A percentile compares a stretch with the other conserved stretches of the same genome.
These are phyloP conservation scores for Zhuliangozyma blackwelliae DNA, from an alignment of 1,139 yeast species.

Conservation along the genomic window DNA sequence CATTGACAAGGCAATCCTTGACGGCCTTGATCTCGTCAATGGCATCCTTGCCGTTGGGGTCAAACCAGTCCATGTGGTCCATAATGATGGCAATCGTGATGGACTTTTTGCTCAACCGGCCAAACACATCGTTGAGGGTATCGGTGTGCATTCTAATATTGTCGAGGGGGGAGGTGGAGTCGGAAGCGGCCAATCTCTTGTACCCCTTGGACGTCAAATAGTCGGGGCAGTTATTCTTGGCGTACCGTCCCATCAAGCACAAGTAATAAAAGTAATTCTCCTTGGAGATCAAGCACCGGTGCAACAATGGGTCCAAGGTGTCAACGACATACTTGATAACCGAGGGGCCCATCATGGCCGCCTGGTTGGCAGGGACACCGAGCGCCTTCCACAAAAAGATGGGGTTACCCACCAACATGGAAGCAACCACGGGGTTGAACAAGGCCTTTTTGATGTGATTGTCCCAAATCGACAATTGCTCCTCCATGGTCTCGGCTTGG, in stretches of 20 bases:
- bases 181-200: slow-evolving; percentile 38
- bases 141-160: slow-evolving; percentile 77
- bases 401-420: slow-evolving; percentile 72
- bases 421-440: slow-evolving; percentile 66
- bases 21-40: slow-evolving; percentile 62
- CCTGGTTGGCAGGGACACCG: slow-evolving; percentile 84
- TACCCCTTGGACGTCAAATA: slow-evolving; percentile 62
- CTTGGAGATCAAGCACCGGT: slow-evolving; percentile 55
- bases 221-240: slow-evolving; percentile 69
- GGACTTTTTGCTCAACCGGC: slow-evolving; percentile 56
- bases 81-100: slow-evolving; percentile 75
- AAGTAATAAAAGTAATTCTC: slow-evolving; percentile 81
- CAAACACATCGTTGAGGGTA: slow-evolving; percentile 69
- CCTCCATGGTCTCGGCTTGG: slow-evolving; percentile 51
- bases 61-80: slow-evolving; percentile 95
- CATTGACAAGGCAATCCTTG: slow-evolving; percentile 55
- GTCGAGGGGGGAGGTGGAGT: slow-evolving; percentile 44
- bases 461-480: slow-evolving; percentile 64
- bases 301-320: slow-evolving; percentile 72
- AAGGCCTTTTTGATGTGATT: slow-evolving; percentile 60
- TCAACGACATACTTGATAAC: slow-evolving; percentile 68
- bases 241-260: slow-evolving; percentile 58
- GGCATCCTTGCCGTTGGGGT: slow-evolving; percentile 61
- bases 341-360: slow-evolving; percentile 71
- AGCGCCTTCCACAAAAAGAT: slow-evolving; percentile 81